phyloP scores from a whole-genome alignment of 192 early-diverging fungal species.

The Linderina pennispora region DNA sequence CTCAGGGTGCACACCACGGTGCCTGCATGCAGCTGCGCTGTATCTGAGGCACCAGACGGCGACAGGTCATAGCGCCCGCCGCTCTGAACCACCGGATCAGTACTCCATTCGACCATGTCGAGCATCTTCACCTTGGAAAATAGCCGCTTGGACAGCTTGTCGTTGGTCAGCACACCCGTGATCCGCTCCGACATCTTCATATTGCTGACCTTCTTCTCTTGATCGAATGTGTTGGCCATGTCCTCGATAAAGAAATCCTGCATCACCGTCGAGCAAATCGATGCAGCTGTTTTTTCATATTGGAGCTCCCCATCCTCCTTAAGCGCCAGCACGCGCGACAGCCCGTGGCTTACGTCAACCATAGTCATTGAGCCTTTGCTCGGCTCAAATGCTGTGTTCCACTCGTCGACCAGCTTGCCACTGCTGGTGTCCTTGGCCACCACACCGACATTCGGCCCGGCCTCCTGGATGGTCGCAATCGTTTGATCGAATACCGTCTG shows the following conservation, averaged over 20 bases:
- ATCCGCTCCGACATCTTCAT: conserved; percentile 68
- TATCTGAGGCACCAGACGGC: conserved; percentile 69
- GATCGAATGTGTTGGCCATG: conserved; percentile 82
- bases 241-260: conserved; percentile 80
- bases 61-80: conserved; percentile 89
- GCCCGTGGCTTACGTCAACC: conserved; percentile 64
- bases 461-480: conserved; percentile 41
- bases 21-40: conserved; percentile 73
- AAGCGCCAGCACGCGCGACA: conserved; percentile 66
- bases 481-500: conserved; percentile 55
- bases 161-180: conserved; percentile 63
- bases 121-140: conserved; percentile 65
- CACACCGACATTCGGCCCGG: conserved; percentile 54
- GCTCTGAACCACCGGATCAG: conserved; percentile 91
- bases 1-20: conserved; percentile 91
- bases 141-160: conserved; percentile 59
- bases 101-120: conserved; percentile 82
- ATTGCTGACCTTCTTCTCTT: conserved; percentile 82
- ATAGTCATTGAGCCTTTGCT: conserved; percentile 51
- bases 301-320: conserved; percentile 90
- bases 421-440: conserved; percentile 68
- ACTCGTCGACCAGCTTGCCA: conserved; percentile 77
- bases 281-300: conserved; percentile 66
- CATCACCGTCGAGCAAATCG: conserved; percentile 69
- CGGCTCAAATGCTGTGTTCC: conserved; percentile 58